Percentiles rank a stretch among this genome's conserved stretches.
Evolutionary conservation across 2,329 filamentous ascomycete genomes (phyloP).

Genomic region (Arthrobotrys musiformis): DNA sequence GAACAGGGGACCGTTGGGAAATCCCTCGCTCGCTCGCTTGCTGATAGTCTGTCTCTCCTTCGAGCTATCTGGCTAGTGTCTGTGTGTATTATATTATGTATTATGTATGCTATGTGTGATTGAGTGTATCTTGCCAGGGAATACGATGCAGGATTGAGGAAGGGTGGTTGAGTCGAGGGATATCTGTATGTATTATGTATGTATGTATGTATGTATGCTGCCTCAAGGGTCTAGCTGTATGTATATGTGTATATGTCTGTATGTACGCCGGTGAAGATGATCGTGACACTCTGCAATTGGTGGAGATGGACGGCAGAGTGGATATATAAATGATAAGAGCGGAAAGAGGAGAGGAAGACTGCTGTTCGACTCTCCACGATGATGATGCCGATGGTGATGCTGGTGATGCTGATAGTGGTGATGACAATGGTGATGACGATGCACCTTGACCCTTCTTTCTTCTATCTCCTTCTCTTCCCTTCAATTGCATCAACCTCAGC

Average conservation of each 20-base stretch:
- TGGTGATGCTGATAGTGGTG: no score
- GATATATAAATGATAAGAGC: background rate
- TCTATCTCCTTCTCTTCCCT: background rate
- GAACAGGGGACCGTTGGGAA: no score
- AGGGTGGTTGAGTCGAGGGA: constrained; percentile 2
- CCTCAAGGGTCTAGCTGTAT: constrained; percentile 6
- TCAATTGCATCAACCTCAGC: background rate
- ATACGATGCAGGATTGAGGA: constrained; percentile 5
- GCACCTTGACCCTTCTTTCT: no score
- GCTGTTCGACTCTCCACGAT: constrained; percentile 53
- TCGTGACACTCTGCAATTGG: constrained; percentile 1
- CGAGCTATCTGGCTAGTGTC: background rate
- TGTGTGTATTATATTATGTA: no score
- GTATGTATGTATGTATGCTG: background rate
- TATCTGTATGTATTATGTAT: background rate
- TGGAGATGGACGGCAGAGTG: background rate
- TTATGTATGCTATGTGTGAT: no score
- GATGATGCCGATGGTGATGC: no score
- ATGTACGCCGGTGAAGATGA: background rate
- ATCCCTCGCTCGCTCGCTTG: constrained; percentile 25
- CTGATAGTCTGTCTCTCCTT: background rate
- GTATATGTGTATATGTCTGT: background rate
- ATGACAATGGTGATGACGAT: no score
- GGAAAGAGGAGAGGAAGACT: constrained; percentile 54
- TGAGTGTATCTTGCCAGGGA: no score